phyloP scores from a whole-genome alignment of 2,329 filamentous ascomycete genomes.

The Claviceps africana region DNA sequence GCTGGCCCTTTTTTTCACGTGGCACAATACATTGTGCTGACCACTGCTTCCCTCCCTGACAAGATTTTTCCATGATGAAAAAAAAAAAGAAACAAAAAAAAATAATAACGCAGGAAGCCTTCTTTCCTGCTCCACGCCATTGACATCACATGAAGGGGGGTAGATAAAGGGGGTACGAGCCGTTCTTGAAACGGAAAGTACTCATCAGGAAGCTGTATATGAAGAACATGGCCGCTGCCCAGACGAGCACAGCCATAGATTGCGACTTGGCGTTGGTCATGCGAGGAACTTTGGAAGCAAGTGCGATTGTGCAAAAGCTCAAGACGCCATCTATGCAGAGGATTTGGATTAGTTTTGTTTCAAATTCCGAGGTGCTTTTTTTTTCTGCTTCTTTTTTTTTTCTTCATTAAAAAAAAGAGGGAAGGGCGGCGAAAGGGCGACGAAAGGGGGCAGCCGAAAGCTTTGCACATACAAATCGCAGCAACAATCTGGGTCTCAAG shows the following conservation, averaged over 20 bases:
- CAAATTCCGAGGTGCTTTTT: not conserved
- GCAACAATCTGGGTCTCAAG: conserved; percentile 93
- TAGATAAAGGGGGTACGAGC: conserved; percentile 84
- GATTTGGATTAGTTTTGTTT: not conserved
- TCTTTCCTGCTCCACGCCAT: not conserved
- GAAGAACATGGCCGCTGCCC: conserved; percentile 61
- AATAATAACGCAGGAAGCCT: not conserved
- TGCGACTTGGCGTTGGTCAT: conserved; percentile 66
- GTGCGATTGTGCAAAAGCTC: conserved; percentile 79
- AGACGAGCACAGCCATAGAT: conserved; percentile 67
- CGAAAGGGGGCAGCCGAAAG: not conserved
- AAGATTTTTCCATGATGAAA: not conserved
- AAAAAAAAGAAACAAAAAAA: too few species aligned
- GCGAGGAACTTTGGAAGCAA: conserved; percentile 84
- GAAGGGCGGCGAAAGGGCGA: too few species aligned
- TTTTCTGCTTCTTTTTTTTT: not conserved
- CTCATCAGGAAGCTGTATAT: conserved; percentile 92
- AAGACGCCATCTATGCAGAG: conserved; percentile 46
- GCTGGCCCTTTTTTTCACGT: not conserved
- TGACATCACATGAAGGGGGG: conserved; percentile 60
- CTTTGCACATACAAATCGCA: conserved; percentile 59
- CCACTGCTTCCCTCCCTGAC: not conserved
- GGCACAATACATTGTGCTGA: conserved; percentile 1
- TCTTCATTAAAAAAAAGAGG: not conserved
- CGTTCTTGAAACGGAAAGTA: conserved; percentile 89